Base-by-base conservation (phyloP, 2,329 filamentous ascomycete genomes). In the Microcyclospora pomicola region DNA sequence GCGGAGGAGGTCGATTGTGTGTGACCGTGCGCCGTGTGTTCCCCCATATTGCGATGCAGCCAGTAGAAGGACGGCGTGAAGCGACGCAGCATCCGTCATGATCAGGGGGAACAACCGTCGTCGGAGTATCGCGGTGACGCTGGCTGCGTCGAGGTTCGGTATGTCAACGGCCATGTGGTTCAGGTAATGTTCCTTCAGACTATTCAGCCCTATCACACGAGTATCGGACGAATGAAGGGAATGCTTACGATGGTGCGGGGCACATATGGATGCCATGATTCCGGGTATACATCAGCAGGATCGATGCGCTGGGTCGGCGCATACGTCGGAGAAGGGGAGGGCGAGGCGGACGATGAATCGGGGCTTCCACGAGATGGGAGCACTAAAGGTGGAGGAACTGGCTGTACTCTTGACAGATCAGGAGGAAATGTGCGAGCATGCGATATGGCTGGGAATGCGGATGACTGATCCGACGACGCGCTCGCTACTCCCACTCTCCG, bases 31-130 rank as follows among this genome's bases (percentile, higher is more conserved):
- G 11, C 47, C 47, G 28, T 50, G 51, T 4, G 58, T 37, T 14
- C 58, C 54, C 15, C 55, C 55, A 44, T 59, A 63, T 38, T 66
- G 59, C 3, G 64, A 59, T n/a, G 60, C 59, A 1, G 63, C 55
- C 28, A 62, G 51, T 10, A 67, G 52, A 39, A 66, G 53, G 28
- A 65, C 55, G 14, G 66, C 56, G 15, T 62, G 59, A 37, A 67
- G 55, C 11, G 62, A 46, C 3, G 60, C 54, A 1, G 53, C 50
- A 28, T 65, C 60, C 16, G 56, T 58, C 42, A 65, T 54, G n/a
- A 61, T 55, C 27, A 67, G 52, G 5, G 61, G 62, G 29, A 65
- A 59, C 54, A 63, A 65, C 12, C 49, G 42, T 14, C 57, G 54
- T 40, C 61, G 52, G 5, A 67, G 48, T 5, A 62, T 50, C 9